Evolutionary conservation across 108 stramenopile genomes (phyloP), one percentile per base, ranked within the genome.

Genomic region (Thalassiosira profunda): DNA sequence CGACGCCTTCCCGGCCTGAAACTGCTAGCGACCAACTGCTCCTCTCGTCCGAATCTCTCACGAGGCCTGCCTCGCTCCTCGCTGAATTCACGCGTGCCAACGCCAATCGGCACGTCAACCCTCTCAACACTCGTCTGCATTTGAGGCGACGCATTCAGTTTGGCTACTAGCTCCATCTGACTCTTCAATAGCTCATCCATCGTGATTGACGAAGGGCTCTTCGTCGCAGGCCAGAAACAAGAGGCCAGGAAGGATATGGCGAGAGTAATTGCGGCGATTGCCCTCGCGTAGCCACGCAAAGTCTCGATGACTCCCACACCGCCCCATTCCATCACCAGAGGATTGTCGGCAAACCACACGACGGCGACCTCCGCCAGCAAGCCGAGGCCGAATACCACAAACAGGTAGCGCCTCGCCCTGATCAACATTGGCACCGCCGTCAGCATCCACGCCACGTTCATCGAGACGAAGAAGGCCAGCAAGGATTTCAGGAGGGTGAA

Each of bases 401-500:
- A 69, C 5, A 70, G 5, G 33, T 53, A 61, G 14, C 57, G 58
- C 53, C 61, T 59, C 41, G 54, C 46, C 58, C 60, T 44, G 11
- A 29, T 33, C 10, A 70, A 18, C 5, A 63, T 26, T 64, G 62
- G 52, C 29, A 69, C 6, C 2, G 48, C 23, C 28, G 68, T 64
- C 18, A 62, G 14, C 21, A 77, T 58, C 76, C 76, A 77, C 17
- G 68, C 47, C 8, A 44, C 40, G 59, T 69, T 69, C 56, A 70
- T 33, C 0, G 76, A 63, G 28, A 77, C 10, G 45, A 77, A 49
- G 41, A 64, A 70, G 23, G 52, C 65, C 21, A 77, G 14, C 38
- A 77, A 20, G 9, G 67, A 51, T 45, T 63, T 69, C 10, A 77
- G 36, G 36, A 63, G 9, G n/a, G 76, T 20, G 17, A 77, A 64